A percentile compares a stretch with the other conserved stretches of the same genome.
phyloP scores from a whole-genome alignment of 768 basidiomycete genomes.

The Sporobolomyces roseus region DNA sequence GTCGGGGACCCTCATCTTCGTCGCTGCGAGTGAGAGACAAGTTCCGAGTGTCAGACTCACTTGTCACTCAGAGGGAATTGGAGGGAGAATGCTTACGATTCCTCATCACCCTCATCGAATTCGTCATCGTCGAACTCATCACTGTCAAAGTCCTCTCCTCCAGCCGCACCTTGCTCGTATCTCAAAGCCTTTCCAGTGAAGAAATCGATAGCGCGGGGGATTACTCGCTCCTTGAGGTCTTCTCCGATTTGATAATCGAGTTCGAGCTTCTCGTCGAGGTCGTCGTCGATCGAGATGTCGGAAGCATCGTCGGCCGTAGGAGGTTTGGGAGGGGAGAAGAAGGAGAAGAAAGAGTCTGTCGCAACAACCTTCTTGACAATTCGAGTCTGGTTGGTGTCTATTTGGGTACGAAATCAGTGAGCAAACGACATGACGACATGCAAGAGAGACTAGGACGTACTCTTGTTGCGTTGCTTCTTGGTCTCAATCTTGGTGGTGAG shows the following conservation, averaged over 20 bases:
- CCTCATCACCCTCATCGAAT: slow-evolving; percentile 66
- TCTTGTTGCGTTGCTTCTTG: slow-evolving; percentile 99
- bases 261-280: slow-evolving; percentile 88
- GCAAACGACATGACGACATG: background rate
- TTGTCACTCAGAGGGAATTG: too few species aligned
- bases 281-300: slow-evolving; percentile 64
- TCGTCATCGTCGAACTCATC: slow-evolving; percentile 57
- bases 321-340: slow-evolving; percentile 78
- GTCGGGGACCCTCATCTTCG: slow-evolving; percentile 42
- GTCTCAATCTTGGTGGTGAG: slow-evolving; percentile 96
- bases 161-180: slow-evolving; percentile 52
- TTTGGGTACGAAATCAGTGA: background rate
- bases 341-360: slow-evolving; percentile 97
- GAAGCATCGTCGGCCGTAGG: slow-evolving; percentile 71
- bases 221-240: slow-evolving; percentile 91
- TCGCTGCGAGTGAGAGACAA: too few species aligned
- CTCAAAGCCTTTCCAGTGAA: slow-evolving; percentile 95
- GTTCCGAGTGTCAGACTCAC: too few species aligned
- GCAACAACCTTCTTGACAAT: slow-evolving; percentile 71
- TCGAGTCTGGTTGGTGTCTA: slow-evolving; percentile 55
- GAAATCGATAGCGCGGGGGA: slow-evolving; percentile 92
- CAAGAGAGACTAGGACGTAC: slow-evolving; percentile 54
- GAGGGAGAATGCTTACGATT: slow-evolving; percentile 47
- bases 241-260: slow-evolving; percentile 97
- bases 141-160: slow-evolving; percentile 41